A percentile compares a stretch with the other conserved stretches of the same genome.
These are phyloP conservation scores for Pestalotiopsis sp. DNA, from an alignment of 2,329 filamentous ascomycete species.

Conservation along the genomic window DNA sequence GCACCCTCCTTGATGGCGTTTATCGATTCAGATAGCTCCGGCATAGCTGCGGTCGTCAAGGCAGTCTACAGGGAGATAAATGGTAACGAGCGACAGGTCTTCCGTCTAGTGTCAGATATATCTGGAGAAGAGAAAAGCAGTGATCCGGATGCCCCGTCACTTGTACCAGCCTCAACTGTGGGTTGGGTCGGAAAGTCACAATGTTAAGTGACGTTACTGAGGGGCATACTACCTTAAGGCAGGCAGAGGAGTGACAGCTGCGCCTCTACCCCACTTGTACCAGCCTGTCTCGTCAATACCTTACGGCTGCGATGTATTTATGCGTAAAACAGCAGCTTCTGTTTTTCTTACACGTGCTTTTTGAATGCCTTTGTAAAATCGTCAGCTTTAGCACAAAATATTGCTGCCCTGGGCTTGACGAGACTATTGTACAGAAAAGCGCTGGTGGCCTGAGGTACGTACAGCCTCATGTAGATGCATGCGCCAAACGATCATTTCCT, in stretches of 20 bases:
- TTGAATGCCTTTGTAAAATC: not conserved
- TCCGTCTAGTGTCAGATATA: not conserved
- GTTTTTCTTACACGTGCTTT: not conserved
- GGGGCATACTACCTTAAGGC: not conserved
- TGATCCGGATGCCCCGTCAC: not conserved
- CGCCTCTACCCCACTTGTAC: conserved; percentile 6
- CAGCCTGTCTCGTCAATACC: not conserved
- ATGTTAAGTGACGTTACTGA: conserved; percentile 8
- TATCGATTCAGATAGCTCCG: conserved; percentile 25
- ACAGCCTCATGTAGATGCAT: not conserved
- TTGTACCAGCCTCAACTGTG: not conserved
- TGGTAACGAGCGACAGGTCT: not conserved
- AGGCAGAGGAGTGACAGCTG: not conserved
- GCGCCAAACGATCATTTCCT: not conserved
- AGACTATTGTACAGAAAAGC: not conserved
- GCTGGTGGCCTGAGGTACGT: not conserved
- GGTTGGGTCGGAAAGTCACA: not conserved
- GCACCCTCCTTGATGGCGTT: conserved; percentile 29
- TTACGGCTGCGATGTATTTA: not conserved
- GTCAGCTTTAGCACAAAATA: not conserved
- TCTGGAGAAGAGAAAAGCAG: not conserved
- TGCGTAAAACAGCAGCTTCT: not conserved
- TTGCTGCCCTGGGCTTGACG: not conserved
- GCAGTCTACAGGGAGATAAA: not conserved
- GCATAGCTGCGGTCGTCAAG: not conserved